Conservation (phyloP, 345 rosid species). For the Citropsis articulata region DNA sequence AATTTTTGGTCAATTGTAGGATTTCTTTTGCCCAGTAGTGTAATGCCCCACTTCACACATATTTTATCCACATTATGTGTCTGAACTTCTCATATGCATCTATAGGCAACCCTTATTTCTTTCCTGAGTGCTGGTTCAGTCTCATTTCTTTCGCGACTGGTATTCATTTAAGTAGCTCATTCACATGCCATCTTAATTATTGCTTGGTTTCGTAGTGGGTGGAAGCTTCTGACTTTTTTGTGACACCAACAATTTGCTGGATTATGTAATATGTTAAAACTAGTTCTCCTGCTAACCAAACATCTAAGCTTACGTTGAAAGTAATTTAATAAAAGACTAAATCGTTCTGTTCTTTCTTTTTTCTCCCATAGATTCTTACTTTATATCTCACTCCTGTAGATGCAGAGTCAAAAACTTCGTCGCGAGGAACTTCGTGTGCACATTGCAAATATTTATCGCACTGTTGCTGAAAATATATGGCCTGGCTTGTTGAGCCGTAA, state of each 20-base stretch:
- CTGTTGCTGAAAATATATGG: constrained; percentile 94
- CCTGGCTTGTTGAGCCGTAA: constrained; percentile 89
- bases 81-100: background rate
- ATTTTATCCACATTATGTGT: background rate
- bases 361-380: background rate
- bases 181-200: background rate
- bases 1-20: background rate
- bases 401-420: constrained; percentile 87
- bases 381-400: constrained; percentile 18
- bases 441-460: constrained; percentile 85
- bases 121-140: background rate
- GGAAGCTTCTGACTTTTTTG: background rate
- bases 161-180: too few species aligned
- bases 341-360: background rate
- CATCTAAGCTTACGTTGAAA: background rate
- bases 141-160: background rate
- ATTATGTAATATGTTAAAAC: constrained; percentile 3
- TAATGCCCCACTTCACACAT: background rate
- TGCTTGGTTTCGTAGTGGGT: background rate
- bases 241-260: background rate
- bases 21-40: background rate
- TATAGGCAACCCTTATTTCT: background rate
- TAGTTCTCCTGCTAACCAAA: background rate
- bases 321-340: background rate
- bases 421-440: constrained; percentile 91